Evolutionary conservation across 139 green algal species (phyloP), one percentile per base, ranked within the genome.

Genomic region (Spirogloea muscicola): DNA sequence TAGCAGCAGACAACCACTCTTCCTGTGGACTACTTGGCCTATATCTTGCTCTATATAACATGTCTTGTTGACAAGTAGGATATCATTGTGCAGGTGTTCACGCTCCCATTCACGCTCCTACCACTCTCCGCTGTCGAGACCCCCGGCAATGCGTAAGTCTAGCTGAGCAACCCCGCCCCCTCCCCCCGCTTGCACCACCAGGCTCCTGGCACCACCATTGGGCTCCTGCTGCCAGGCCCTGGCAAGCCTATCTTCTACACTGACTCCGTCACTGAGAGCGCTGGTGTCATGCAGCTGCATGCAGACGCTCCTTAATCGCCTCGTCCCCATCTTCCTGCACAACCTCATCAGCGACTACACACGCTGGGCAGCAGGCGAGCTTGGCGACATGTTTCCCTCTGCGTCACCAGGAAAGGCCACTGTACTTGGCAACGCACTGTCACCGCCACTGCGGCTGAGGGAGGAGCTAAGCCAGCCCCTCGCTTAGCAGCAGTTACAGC

Each of bases 291-390:
- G 41, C 52, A 74, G 49, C 4, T 25, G 68, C 5, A 31, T 74
- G 48, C 64, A 74, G 29, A 42, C 64, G 16, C 39, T 74, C 40
- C 6, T 74, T 3, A 42, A 74, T 6, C 37, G 64, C 5, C 64
- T 74, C n/a, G 29, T 59, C 49, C 64, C 64, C 52, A 5, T 74
- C 27, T 74, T 74, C 39, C 64, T 74, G 31, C 44, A 74, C 6
- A 37, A 74, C n/a, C 64, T 74, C 4, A 25, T 36, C 21, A 42
- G 69, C 38, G 64, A 74, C 51, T 74, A 74, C 51, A 65, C 27
- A 5, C 13, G 49, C 21, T 74, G 64, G 64, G 55, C 55, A 40
- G 43, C 13, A 10, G 43, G 43, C 10, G 43, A 51, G 43, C 10
- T 51, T n/a, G n/a, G n/a, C n/a, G n/a, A n/a, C n/a, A n/a, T n/a